Percentiles rank a stretch among this genome's conserved stretches.
phyloP scores from a whole-genome alignment of 306 rosid species.

The Aeschynomene evenia region DNA sequence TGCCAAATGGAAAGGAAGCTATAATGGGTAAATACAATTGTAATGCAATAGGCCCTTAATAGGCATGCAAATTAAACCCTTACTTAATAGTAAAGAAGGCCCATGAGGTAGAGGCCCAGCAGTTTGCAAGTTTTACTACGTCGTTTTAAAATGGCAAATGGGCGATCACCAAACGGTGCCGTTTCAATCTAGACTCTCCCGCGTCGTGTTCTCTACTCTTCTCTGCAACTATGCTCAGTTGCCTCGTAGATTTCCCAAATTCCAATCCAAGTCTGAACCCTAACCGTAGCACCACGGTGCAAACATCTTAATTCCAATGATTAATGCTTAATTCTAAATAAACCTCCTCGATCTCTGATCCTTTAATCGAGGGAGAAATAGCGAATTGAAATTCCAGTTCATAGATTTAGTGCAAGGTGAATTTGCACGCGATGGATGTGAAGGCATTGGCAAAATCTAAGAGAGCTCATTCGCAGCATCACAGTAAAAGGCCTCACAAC shows the following conservation, averaged over 20 bases:
- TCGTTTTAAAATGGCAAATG: neutral
- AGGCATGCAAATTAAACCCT: too few species aligned
- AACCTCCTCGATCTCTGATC: neutral
- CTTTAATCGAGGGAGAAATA: neutral
- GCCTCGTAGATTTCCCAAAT: neutral
- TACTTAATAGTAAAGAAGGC: too few species aligned
- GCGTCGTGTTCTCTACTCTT: neutral
- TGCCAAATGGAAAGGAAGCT: too few species aligned
- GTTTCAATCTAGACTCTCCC: neutral
- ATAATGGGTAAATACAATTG: too few species aligned
- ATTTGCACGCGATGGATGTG: slow-evolving; percentile 51
- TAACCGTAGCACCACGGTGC: neutral
- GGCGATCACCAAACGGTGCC: neutral
- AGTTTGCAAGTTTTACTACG: neutral
- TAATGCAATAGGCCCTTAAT: too few species aligned
- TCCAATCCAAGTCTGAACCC: neutral
- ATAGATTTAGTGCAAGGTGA: too few species aligned
- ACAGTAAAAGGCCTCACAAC: slow-evolving; percentile 43
- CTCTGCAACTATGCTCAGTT: neutral
- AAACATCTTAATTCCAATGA: neutral
- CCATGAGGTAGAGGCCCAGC: too few species aligned
- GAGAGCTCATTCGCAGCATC: slow-evolving; percentile 79
- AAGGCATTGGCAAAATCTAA: slow-evolving; percentile 84
- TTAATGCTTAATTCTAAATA: neutral
- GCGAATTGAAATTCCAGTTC: neutral